Conservation (phyloP, 306 rosid genomes). For the Malus orientalis region DNA sequence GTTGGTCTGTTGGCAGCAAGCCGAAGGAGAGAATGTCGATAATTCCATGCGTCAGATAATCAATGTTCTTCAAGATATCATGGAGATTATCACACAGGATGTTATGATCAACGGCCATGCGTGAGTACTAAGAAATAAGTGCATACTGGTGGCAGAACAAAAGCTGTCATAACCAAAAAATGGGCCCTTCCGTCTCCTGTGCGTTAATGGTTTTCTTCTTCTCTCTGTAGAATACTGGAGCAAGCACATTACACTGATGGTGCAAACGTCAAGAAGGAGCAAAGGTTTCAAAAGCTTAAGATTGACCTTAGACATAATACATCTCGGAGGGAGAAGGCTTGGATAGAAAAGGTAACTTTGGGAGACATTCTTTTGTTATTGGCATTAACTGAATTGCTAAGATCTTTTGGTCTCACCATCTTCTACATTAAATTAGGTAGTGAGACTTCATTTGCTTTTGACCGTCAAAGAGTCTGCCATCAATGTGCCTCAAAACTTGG, state of each 20-base stretch:
- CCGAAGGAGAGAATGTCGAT: conserved; percentile 27
- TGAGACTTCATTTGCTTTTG: conserved; percentile 85
- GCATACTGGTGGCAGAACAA: not conserved
- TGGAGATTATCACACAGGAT: conserved; percentile 84
- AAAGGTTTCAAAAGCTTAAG: conserved; percentile 58
- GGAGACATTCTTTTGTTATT: not conserved
- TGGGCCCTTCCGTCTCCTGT: conserved; percentile 12
- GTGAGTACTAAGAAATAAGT: conserved; percentile 43
- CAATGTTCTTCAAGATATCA: conserved; percentile 87
- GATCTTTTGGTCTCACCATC: conserved; percentile 18
- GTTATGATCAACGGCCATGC: conserved; percentile 56
- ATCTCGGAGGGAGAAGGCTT: conserved; percentile 31
- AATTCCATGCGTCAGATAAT: conserved; percentile 43
- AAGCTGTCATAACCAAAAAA: not conserved
- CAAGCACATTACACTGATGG: conserved; percentile 12
- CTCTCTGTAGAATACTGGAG: conserved; percentile 45
- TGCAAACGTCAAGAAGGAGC: conserved; percentile 27
- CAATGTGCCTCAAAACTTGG: conserved; percentile 91
- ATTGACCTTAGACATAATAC: conserved; percentile 2
- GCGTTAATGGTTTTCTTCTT: conserved; percentile 17
- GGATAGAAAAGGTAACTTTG: conserved; percentile 73
- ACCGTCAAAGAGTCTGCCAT: conserved; percentile 95
- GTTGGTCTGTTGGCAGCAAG: conserved; percentile 39
- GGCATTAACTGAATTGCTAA: conserved; percentile 1
- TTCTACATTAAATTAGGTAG: conserved; percentile 41